phyloP scores from a whole-genome alignment of 257 asterid genomes.

The Solanum sitiens region DNA sequence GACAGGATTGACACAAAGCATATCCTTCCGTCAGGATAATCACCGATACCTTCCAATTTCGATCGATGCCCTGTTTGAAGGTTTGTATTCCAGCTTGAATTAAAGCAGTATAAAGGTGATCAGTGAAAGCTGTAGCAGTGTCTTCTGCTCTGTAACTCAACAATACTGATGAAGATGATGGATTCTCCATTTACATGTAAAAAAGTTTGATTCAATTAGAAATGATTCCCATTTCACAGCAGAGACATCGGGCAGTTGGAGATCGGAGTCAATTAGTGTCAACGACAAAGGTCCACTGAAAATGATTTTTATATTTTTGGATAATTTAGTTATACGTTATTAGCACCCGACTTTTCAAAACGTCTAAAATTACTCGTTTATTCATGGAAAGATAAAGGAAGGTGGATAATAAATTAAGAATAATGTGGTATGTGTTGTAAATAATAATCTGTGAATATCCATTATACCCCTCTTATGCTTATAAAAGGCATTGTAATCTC shows the following conservation, averaged over 20 bases:
- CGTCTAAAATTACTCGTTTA: too few species aligned
- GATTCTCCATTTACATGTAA: neutral
- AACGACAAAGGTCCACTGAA: neutral
- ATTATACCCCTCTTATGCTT: too few species aligned
- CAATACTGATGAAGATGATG: neutral
- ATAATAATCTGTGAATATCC: too few species aligned
- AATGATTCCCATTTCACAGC: neutral
- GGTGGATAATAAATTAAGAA: too few species aligned
- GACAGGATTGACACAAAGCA: neutral
- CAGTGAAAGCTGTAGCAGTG: neutral
- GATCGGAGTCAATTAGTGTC: neutral
- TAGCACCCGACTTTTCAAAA: too few species aligned
- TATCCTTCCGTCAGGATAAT: neutral
- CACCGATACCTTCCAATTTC: neutral
- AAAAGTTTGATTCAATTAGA: neutral
- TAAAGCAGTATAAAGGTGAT: neutral
- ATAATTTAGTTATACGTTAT: neutral
- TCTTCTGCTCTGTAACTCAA: neutral
- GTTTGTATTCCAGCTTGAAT: neutral
- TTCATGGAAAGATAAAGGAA: too few species aligned
- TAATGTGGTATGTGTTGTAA: too few species aligned
- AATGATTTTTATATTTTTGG: neutral
- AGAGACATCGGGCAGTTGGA: neutral
- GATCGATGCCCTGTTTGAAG: neutral
- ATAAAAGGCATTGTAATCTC: too few species aligned